phyloP scores from a whole-genome alignment of 2,329 filamentous ascomycete species.

The Teratosphaeria zuluensis region DNA sequence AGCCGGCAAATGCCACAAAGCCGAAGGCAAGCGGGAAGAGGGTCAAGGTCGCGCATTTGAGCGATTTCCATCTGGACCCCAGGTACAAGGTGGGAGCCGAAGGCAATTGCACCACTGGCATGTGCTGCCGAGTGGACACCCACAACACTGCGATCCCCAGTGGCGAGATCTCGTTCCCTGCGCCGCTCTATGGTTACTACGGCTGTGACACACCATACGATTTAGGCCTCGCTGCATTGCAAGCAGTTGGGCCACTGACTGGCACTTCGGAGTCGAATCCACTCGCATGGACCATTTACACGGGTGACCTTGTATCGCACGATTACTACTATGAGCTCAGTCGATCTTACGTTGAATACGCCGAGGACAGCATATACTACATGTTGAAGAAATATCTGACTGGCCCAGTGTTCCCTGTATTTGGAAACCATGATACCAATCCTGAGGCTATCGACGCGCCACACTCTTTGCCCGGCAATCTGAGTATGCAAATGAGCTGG shows the following conservation, averaged over 20 bases:
- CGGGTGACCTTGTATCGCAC: slow-evolving; percentile 48
- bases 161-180: slow-evolving; percentile 30
- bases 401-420: slow-evolving; percentile 46
- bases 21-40: slow-evolving; percentile 43
- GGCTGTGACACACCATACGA: slow-evolving; percentile 51
- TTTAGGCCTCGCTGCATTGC: slow-evolving; percentile 45
- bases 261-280: slow-evolving; percentile 35
- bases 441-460: slow-evolving; percentile 46
- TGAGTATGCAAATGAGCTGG: slow-evolving; percentile 44
- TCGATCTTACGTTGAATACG: slow-evolving; percentile 43
- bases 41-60: slow-evolving; percentile 48
- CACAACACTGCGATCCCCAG: slow-evolving; percentile 27
- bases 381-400: slow-evolving; percentile 49
- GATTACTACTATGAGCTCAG: slow-evolving; percentile 43
- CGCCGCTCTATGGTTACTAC: slow-evolving; percentile 46
- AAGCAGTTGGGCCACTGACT: slow-evolving; percentile 47
- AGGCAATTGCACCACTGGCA: slow-evolving; percentile 41
- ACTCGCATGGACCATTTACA: slow-evolving; percentile 47
- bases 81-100: slow-evolving; percentile 45
- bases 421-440: slow-evolving; percentile 50
- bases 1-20: slow-evolving; percentile 26
- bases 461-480: slow-evolving; percentile 40
- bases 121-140: slow-evolving; percentile 43
- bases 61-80: slow-evolving; percentile 46
- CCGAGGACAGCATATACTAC: slow-evolving; percentile 41